These are phyloP conservation scores for Colletotrichum scovillei DNA, from an alignment of 2,329 filamentous ascomycete genomes.

Conservation along the genomic window DNA sequence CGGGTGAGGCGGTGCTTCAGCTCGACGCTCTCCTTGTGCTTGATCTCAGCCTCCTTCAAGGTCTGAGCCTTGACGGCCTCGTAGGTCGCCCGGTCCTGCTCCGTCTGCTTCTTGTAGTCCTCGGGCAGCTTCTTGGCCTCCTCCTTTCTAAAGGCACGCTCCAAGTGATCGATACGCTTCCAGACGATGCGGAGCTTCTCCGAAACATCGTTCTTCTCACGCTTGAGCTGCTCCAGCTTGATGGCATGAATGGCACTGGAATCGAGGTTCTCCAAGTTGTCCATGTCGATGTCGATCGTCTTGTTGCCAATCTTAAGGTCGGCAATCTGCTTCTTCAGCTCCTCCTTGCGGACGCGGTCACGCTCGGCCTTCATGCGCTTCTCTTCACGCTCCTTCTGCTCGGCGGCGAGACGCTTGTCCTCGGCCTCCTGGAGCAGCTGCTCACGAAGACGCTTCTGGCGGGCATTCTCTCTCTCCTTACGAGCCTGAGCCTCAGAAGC, in stretches of 20 bases:
- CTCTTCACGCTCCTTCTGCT: slow-evolving; percentile 90
- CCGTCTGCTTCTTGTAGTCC: slow-evolving; percentile 87
- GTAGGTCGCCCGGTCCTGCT: slow-evolving; percentile 82
- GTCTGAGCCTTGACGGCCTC: slow-evolving; percentile 83
- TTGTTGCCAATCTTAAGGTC: slow-evolving; percentile 93
- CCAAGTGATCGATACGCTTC: slow-evolving; percentile 96
- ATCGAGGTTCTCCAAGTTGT: slow-evolving; percentile 87
- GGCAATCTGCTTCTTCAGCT: slow-evolving; percentile 91
- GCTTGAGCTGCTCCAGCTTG: slow-evolving; percentile 95
- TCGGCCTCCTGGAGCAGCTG: slow-evolving; percentile 92
- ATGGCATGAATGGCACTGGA: slow-evolving; percentile 91
- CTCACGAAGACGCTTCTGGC: slow-evolving; percentile 85
- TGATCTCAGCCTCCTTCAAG: slow-evolving; percentile 82
- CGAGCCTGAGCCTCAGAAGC: slow-evolving; percentile 89
- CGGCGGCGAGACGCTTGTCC: slow-evolving; percentile 87
- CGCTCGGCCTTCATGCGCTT: slow-evolving; percentile 88
- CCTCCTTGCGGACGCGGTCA: slow-evolving; percentile 89
- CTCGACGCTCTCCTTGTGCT: slow-evolving; percentile 92
- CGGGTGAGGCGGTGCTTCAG: slow-evolving; percentile 92
- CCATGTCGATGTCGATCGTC: slow-evolving; percentile 78
- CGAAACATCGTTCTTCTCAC: slow-evolving; percentile 96
- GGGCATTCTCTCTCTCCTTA: slow-evolving; percentile 92
- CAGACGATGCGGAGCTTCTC: slow-evolving; percentile 91
- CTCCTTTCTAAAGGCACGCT: slow-evolving; percentile 96
- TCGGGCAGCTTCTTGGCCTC: slow-evolving; percentile 90